Percentiles rank a stretch among this genome's conserved stretches.
These are phyloP conservation scores for Suaeda aralocaspica DNA, from an alignment of 148 eudicot species.

Conservation along the genomic window DNA sequence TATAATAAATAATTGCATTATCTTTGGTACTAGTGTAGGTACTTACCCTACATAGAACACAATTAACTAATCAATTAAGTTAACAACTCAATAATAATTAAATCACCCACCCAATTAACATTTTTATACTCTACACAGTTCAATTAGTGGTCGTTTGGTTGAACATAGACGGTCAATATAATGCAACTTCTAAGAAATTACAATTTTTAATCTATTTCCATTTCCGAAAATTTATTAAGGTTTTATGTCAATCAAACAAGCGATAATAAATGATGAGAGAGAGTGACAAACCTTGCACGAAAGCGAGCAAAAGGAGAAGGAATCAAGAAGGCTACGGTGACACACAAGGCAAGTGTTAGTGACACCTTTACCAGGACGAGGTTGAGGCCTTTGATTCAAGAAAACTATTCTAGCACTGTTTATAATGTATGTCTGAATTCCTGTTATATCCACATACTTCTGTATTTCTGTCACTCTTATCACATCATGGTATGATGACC, in stretches of 20 bases:
- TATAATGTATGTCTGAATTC: conserved; percentile 46
- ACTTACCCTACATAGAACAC: background rate
- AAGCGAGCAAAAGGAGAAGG: conserved; percentile 48
- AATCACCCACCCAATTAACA: background rate
- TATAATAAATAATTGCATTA: background rate
- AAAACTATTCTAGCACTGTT: conserved; percentile 54
- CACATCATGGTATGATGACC: conserved; percentile 61
- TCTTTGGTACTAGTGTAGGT: background rate
- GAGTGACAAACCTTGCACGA: conserved; percentile 45
- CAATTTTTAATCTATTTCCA: no score
- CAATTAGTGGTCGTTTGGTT: background rate
- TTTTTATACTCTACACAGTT: no score
- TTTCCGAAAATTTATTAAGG: no score
- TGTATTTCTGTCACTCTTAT: conserved; percentile 40
- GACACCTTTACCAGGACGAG: conserved; percentile 51
- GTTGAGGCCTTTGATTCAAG: conserved; percentile 56
- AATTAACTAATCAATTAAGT: background rate
- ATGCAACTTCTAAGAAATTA: no score
- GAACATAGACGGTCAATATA: background rate
- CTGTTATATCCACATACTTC: conserved; percentile 46
- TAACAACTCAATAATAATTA: background rate
- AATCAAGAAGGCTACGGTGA: conserved; percentile 51
- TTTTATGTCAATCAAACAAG: background rate
- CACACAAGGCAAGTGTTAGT: conserved; percentile 52
- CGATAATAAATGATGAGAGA: background rate